Evolutionary conservation across 345 rosid genomes (phyloP).

Genomic region (Murraya koenigii): DNA sequence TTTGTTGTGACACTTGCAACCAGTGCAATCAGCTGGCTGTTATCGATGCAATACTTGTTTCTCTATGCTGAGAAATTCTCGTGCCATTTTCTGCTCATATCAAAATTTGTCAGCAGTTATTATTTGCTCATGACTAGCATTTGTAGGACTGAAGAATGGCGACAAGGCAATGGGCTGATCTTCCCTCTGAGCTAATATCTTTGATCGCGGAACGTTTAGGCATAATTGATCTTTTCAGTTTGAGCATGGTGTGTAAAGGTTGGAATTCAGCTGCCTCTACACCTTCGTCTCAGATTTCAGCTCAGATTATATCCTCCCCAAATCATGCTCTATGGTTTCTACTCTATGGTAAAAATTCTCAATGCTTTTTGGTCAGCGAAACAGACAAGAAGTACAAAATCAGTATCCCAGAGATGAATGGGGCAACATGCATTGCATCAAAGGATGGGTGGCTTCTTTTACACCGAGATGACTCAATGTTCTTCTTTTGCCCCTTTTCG

Average conservation of each 20-base stretch:
- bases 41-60: no score
- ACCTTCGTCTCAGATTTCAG: conserved; percentile 21
- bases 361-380: conserved; percentile 9
- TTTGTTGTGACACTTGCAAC: background rate
- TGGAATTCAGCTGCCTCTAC: conserved; percentile 26
- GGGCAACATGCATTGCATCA: conserved; percentile 35
- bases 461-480: conserved; percentile 1
- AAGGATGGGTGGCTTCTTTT: conserved; percentile 29
- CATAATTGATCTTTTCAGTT: conserved; percentile 20
- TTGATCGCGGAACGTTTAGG: conserved; percentile 18
- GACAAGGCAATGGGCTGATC: conserved; percentile 14
- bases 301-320: conserved; percentile 11
- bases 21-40: no score
- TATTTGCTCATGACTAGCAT: background rate
- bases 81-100: background rate
- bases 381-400: background rate
- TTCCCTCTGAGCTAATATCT: conserved; percentile 16
- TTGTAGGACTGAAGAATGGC: background rate
- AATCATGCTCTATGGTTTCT: conserved; percentile 21
- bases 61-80: no score
- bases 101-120: background rate
- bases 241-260: conserved; percentile 25
- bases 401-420: conserved; percentile 19
- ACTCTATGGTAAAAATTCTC: conserved; percentile 16
- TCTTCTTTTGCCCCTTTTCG: conserved; percentile 36